phyloP scores from a whole-genome alignment of 257 asterid genomes.

The Rhazya stricta region DNA sequence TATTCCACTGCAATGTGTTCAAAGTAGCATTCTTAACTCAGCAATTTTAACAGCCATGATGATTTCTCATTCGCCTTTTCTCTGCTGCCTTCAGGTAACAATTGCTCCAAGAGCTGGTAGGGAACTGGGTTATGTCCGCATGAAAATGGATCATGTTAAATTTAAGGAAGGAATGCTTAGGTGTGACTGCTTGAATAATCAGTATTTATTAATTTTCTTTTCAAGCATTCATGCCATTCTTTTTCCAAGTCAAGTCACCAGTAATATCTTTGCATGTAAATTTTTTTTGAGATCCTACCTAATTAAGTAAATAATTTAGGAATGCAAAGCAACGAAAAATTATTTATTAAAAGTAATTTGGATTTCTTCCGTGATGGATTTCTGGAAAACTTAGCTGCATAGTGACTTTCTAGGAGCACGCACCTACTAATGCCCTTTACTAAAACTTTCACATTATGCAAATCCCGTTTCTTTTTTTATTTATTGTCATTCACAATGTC shows the following conservation, averaged over 20 bases:
- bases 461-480: neutral
- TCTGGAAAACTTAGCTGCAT: neutral
- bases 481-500: conserved; percentile 6
- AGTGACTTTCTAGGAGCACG: neutral
- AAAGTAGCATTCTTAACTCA: neutral
- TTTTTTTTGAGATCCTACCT: neutral
- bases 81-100: conserved; percentile 49
- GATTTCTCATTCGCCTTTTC: conserved; percentile 8
- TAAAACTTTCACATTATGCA: neutral
- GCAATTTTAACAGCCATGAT: neutral
- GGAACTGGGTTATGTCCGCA: conserved; percentile 78
- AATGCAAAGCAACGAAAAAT: neutral
- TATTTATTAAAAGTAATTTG: neutral
- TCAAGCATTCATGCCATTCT: neutral
- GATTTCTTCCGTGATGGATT: neutral
- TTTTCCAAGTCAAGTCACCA: neutral
- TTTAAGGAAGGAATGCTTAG: conserved; percentile 81
- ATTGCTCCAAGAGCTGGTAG: conserved; percentile 94
- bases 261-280: neutral
- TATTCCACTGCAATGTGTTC: neutral
- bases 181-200: conserved; percentile 25
- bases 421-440: neutral
- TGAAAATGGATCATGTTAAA: conserved; percentile 74
- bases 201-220: neutral
- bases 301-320: neutral